Evolutionary conservation across 177 flowering plant species (phyloP).

Genomic region (Vitis hybrid): DNA sequence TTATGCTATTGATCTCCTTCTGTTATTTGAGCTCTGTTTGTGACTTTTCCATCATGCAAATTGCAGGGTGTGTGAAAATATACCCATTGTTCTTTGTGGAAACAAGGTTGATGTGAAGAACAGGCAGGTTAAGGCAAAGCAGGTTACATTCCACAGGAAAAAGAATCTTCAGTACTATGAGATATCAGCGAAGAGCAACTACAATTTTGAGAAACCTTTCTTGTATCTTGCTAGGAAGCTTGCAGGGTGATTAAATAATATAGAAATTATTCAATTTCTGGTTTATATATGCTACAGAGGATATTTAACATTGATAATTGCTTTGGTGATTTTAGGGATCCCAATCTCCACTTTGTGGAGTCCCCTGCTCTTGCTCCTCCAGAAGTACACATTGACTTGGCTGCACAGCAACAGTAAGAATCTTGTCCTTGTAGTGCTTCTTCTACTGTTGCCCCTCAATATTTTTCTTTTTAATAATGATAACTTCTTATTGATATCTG

Average conservation of each 20-base stretch:
- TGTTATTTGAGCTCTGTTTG: neutral
- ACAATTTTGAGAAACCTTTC: slow-evolving; percentile 80
- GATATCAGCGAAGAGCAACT: slow-evolving; percentile 76
- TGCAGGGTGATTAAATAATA: slow-evolving; percentile 45
- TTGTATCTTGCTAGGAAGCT: slow-evolving; percentile 70
- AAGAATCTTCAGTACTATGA: slow-evolving; percentile 76
- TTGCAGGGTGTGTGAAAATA: slow-evolving; percentile 61
- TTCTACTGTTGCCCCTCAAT: neutral
- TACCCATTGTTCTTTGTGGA: slow-evolving; percentile 70
- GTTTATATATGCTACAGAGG: neutral
- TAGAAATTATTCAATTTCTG: too few species aligned
- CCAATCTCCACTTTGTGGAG: slow-evolving; percentile 50
- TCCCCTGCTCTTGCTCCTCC: slow-evolving; percentile 56
- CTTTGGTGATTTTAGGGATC: slow-evolving; percentile 27
- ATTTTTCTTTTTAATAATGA: neutral
- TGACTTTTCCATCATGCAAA: neutral
- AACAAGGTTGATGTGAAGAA: slow-evolving; percentile 82
- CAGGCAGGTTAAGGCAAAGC: slow-evolving; percentile 79
- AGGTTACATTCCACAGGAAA: slow-evolving; percentile 77
- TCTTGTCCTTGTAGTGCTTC: neutral
- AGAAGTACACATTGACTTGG: slow-evolving; percentile 46
- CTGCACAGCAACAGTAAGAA: slow-evolving; percentile 44
- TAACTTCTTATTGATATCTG: neutral
- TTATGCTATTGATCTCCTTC: neutral
- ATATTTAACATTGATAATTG: neutral